phyloP scores from a whole-genome alignment of 306 rosid species.

The Vachellia pachyceras region DNA sequence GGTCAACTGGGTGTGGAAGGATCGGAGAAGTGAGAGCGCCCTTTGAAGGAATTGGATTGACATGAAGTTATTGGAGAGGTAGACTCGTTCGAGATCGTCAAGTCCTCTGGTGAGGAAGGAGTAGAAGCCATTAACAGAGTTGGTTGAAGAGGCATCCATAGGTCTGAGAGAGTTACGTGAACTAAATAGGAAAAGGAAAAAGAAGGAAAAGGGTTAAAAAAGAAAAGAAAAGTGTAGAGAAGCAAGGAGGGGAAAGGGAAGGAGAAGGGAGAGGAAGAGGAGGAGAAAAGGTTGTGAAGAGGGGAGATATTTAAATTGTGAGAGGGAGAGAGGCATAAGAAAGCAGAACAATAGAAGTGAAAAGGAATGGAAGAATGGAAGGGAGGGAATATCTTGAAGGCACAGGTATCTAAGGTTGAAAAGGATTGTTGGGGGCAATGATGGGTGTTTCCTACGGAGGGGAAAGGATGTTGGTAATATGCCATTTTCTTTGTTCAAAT shows the following conservation, averaged over 20 bases:
- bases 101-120: conserved; percentile 86
- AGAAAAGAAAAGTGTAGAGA: conserved; percentile 25
- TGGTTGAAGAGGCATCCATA: conserved; percentile 91
- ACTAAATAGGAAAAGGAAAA: neutral
- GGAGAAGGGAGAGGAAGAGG: conserved; percentile 41
- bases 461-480: conserved; percentile 97
- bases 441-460: conserved; percentile 99
- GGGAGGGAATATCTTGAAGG: conserved; percentile 76
- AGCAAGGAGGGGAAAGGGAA: conserved; percentile 35
- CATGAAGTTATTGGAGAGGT: conserved; percentile 85
- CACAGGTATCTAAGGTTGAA: conserved; percentile 97
- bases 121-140: conserved; percentile 97
- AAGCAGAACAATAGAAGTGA: conserved; percentile 27
- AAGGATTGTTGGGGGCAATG: conserved; percentile 99
- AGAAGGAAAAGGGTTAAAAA: neutral
- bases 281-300: conserved; percentile 23
- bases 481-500: conserved; percentile 93
- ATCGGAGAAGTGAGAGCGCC: conserved; percentile 85
- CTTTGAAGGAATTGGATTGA: conserved; percentile 97
- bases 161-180: neutral
- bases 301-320: conserved; percentile 54
- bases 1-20: conserved; percentile 88
- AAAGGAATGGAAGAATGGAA: conserved; percentile 43
- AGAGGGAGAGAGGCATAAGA: conserved; percentile 34
- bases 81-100: conserved; percentile 93